Base-by-base conservation (phyloP, 1,284 basidiomycete genomes). In the Leccinum pallidistipes region DNA sequence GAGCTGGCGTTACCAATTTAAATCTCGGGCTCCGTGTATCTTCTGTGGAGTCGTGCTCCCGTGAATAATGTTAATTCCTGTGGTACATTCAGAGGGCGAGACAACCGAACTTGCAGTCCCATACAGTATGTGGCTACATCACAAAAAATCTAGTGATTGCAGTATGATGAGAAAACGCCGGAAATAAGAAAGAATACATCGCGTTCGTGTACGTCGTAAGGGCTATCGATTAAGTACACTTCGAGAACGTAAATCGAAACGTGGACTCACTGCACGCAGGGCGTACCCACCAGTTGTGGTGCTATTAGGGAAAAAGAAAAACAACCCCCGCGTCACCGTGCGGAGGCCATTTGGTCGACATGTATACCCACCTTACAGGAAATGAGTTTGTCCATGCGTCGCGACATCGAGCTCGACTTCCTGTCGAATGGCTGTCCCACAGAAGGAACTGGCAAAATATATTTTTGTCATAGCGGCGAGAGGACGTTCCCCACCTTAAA, bases 401-500 rank as follows among this genome's bases (percentile, higher is more conserved):
- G 47, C n/a, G 62, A 74, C 50, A 69, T 73, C 11, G n/a, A 29
- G 36, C 45, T 61, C 14, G 60, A 63, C 49, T 71, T 66, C 58
- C 55, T 71, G 55, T 36, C 7, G 1, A 55, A 64, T 18, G 62
- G 60, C n/a, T 63, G 60, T 58, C 50, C 59, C 27, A 9, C 56
- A 16, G 40, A 31, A 56, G 24, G 21, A 6, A 50, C 24, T 50
- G 10, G 38, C 36, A 3, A 54, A 11, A 14, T 9, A 56, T 16
- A 12, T 32, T n/a, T 27, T 50, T 47, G 27, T 16, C n/a, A 10
- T 2, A 54, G 53, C 6, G 6, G 14, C 49, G 57, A 54, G 55
- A 64, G 36, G 34, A 64, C 60, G 1, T 74, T 73, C 55, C 65
- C 67, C 2, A 47, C 56, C 34, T 45, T 75, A 43, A 72, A 36